A percentile compares a stretch with the other conserved stretches of the same genome.
These are phyloP conservation scores for Penicillium decumbens DNA, from an alignment of 2,329 filamentous ascomycete species.

Conservation along the genomic window DNA sequence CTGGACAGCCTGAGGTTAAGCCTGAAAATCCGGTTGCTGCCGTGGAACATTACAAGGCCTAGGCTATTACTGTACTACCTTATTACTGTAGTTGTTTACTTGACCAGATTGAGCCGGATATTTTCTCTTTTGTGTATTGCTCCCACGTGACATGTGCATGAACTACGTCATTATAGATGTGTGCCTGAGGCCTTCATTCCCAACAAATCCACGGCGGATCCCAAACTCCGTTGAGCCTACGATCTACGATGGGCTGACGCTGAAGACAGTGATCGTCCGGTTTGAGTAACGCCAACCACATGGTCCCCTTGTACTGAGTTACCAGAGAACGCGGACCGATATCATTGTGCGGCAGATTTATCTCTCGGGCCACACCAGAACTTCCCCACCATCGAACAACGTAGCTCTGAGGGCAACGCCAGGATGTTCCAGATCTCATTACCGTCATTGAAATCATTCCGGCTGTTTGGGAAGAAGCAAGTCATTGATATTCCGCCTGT, in stretches of 20 bases:
- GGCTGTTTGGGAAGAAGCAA: constrained; percentile 24
- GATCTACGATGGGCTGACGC: constrained; percentile 10
- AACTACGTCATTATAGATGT: constrained; percentile 9
- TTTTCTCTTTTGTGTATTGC: not conserved
- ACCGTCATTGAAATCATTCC: constrained; percentile 24
- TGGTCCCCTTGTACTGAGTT: not conserved
- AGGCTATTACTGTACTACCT: not conserved
- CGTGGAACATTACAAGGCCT: constrained; percentile 15
- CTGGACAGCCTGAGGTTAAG: constrained; percentile 20
- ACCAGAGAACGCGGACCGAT: not conserved
- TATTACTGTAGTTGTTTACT: not conserved
- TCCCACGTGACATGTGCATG: constrained; percentile 2
- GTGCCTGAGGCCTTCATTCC: constrained; percentile 16
- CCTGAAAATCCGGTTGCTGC: constrained; percentile 17
- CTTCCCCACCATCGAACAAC: constrained; percentile 6
- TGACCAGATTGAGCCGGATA: not conserved
- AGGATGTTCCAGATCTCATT: constrained; percentile 23
- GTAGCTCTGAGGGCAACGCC: not conserved
- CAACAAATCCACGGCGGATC: constrained; percentile 20
- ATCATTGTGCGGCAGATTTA: not conserved
- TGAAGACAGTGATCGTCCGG: not conserved
- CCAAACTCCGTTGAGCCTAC: constrained; percentile 6
- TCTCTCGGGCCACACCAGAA: not conserved
- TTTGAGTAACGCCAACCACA: not conserved
- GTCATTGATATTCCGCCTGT: constrained; percentile 58